Conservation (phyloP, 2,329 filamentous ascomycete species). For the Malbranchea zuffiana region DNA sequence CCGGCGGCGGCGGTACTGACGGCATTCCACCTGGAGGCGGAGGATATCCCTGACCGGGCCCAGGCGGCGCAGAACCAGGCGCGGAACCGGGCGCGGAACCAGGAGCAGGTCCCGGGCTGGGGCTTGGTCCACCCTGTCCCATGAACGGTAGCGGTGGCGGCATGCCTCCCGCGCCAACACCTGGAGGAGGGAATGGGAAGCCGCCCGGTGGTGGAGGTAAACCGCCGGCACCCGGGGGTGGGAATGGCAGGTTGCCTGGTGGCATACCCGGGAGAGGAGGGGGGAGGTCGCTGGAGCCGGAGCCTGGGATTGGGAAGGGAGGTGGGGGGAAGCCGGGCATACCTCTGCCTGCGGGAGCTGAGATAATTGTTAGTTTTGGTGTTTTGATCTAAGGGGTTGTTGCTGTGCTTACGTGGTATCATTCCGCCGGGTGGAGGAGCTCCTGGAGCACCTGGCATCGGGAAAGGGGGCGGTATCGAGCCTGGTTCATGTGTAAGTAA, state of each 20-base stretch:
- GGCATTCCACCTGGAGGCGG: not conserved
- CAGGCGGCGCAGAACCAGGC: not conserved
- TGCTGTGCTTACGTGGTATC: conserved; percentile 49
- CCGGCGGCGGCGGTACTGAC: conserved; percentile 2
- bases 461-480: conserved; percentile 47
- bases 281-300: conserved; percentile 19
- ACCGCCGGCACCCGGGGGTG: conserved; percentile 27
- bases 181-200: conserved; percentile 39
- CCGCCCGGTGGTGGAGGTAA: conserved; percentile 45
- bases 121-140: conserved; percentile 13
- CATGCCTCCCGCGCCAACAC: conserved; percentile 22
- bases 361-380: conserved; percentile 13
- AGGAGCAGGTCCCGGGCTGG: not conserved
- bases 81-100: not conserved
- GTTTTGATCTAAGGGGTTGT: not conserved
- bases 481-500: conserved; percentile 23
- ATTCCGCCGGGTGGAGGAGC: conserved; percentile 30
- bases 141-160: conserved; percentile 22
- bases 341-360: conserved; percentile 46
- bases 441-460: conserved; percentile 36
- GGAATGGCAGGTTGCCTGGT: conserved; percentile 34
- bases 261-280: conserved; percentile 31
- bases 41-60: not conserved
- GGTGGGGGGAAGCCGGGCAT: conserved; percentile 44
- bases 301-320: conserved; percentile 29